Conservation (phyloP, 257 asterid species). For the Agastache rugosa region DNA sequence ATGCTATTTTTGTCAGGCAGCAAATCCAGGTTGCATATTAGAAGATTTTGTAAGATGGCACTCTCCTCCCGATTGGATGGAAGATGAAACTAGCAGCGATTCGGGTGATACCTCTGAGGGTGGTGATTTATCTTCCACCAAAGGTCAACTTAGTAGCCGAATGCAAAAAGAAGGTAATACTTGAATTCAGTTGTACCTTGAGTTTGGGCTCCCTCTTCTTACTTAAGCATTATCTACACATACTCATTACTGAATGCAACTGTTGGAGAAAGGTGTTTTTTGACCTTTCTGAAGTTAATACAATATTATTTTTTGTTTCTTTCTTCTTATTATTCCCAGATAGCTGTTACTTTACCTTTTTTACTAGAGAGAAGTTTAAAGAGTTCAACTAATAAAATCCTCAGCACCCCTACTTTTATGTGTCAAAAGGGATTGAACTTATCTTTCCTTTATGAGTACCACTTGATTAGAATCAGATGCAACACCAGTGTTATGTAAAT, state of each 20-base stretch:
- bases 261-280: conserved; percentile 7
- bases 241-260: background rate
- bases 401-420: background rate
- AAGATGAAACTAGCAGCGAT: conserved; percentile 56
- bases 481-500: background rate
- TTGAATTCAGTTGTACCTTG: background rate
- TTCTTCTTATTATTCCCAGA: background rate
- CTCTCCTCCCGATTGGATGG: conserved; percentile 99
- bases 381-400: too few relatives aligned
- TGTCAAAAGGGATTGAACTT: background rate
- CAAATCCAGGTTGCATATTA: conserved; percentile 96
- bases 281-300: conserved; percentile 15
- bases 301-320: background rate
- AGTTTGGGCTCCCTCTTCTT: conserved; percentile 4
- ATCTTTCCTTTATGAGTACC: background rate
- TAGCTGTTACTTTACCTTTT: too few relatives aligned
- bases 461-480: background rate
- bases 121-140: conserved; percentile 57
- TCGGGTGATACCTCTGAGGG: conserved; percentile 55
- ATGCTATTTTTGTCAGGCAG: conserved; percentile 71
- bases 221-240: background rate
- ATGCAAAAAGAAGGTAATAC: conserved; percentile 96
- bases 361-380: too few relatives aligned
- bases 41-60: conserved; percentile 99
- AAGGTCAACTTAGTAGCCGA: conserved; percentile 94